A percentile compares a stretch with the other conserved stretches of the same genome.
Evolutionary conservation across 305 asterid species (phyloP).

Genomic region (Solanum chacoense): DNA sequence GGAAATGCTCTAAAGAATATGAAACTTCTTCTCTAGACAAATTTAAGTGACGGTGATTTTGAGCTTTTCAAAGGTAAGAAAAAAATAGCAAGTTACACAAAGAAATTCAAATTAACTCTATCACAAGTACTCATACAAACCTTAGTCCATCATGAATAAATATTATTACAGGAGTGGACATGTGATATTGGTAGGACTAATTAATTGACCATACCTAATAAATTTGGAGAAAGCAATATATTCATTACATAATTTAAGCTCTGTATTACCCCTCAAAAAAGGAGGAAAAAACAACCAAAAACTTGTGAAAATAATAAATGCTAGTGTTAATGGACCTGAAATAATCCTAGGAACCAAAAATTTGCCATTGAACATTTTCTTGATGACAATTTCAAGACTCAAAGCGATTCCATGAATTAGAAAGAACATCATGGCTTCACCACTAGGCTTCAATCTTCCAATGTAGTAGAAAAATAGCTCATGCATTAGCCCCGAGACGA

Average conservation of each 20-base stretch:
- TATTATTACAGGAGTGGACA: not conserved
- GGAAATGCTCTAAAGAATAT: too few species aligned
- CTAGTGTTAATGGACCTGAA: conserved; percentile 11
- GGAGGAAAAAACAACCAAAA: conserved; percentile 53
- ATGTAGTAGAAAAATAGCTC: conserved; percentile 39
- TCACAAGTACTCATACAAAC: not conserved
- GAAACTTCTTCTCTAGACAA: too few species aligned
- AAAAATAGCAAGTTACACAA: not conserved
- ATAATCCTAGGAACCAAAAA: conserved; percentile 16
- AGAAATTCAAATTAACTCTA: not conserved
- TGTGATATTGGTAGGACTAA: conserved; percentile 9
- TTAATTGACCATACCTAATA: conserved; percentile 1
- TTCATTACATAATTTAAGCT: conserved; percentile 20
- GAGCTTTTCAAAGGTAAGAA: not conserved
- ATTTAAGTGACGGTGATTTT: not conserved
- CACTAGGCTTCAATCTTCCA: conserved; percentile 30
- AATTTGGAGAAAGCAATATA: conserved; percentile 12
- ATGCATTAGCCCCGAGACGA: conserved; percentile 60
- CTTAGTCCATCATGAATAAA: not conserved
- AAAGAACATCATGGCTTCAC: conserved; percentile 28
- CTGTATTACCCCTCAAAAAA: conserved; percentile 22
- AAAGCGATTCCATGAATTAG: conserved; percentile 31
- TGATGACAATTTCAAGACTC: conserved; percentile 14
- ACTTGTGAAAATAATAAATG: conserved; percentile 22
- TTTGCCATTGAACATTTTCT: conserved; percentile 5